Percentiles rank a stretch among this genome's conserved stretches.
Conservation (phyloP, 2,329 filamentous ascomycete genomes). For the Ophiosphaerella herpotricha region DNA sequence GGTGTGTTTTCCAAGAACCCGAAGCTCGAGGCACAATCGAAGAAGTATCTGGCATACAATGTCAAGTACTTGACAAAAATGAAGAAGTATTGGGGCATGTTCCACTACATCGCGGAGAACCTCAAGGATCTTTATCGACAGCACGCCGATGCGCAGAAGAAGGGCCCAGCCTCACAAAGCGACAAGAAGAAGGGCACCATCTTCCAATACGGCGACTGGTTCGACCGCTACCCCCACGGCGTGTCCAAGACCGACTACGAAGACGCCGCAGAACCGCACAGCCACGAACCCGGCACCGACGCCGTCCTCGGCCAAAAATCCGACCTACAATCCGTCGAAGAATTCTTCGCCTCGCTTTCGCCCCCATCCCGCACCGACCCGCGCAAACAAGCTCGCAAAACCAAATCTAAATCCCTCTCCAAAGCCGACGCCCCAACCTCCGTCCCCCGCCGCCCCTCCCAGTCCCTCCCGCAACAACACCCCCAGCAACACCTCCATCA, state of each 20-base stretch:
- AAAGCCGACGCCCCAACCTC: constrained; percentile 33
- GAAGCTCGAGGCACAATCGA: constrained; percentile 74
- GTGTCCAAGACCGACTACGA: constrained; percentile 84
- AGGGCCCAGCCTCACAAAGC: constrained; percentile 58
- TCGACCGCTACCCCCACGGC: constrained; percentile 90
- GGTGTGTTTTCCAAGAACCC: constrained; percentile 87
- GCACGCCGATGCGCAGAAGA: constrained; percentile 78
- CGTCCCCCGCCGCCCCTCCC: constrained; percentile 24
- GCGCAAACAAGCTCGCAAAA: constrained; percentile 57
- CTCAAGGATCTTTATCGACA: constrained; percentile 85
- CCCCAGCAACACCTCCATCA: constrained; percentile 37
- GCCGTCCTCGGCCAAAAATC: constrained; percentile 86
- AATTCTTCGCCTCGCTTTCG: constrained; percentile 84
- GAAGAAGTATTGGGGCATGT: constrained; percentile 99
- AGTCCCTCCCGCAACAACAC: constrained; percentile 23
- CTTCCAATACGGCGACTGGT: constrained; percentile 98
- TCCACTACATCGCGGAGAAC: constrained; percentile 94
- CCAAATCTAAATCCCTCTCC: constrained; percentile 44
- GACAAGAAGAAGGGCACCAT: constrained; percentile 58
- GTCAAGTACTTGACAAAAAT: constrained; percentile 90
- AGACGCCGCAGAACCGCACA: constrained; percentile 69
- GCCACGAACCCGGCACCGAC: constrained; percentile 81
- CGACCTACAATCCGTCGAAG: constrained; percentile 90
- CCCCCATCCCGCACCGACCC: constrained; percentile 58
- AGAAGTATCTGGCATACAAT: constrained; percentile 83